Percentiles rank a stretch among this genome's conserved stretches.
Conservation (phyloP, 2,329 filamentous ascomycete genomes). For the Beauveria brongniartii region DNA sequence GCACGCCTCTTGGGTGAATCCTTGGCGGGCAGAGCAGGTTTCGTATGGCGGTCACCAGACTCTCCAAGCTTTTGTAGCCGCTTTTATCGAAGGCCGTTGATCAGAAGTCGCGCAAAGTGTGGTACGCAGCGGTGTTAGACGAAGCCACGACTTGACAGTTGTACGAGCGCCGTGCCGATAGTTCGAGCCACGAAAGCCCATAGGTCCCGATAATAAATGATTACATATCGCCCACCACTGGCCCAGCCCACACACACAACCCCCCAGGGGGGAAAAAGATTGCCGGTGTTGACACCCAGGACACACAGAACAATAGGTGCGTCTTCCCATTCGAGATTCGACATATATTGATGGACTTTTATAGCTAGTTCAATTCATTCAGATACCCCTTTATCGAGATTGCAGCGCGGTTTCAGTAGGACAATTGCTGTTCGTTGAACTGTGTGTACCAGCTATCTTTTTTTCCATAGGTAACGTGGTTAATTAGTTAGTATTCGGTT, state of each 20-base stretch:
- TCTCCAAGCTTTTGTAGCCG: neutral
- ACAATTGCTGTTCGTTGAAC: too few species aligned
- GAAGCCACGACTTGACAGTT: neutral
- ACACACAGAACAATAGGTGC: too few species aligned
- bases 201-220: constrained; percentile 3
- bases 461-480: too few species aligned
- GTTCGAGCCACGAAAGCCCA: neutral
- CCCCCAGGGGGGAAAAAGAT: too few species aligned
- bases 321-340: too few species aligned
- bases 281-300: too few species aligned
- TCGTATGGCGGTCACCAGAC: neutral
- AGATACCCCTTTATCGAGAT: too few species aligned
- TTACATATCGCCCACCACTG: neutral
- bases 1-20: constrained; percentile 5
- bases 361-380: too few species aligned
- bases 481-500: too few species aligned
- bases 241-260: neutral
- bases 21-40: neutral
- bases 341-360: too few species aligned
- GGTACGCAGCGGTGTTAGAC: neutral
- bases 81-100: neutral
- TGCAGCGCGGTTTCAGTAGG: too few species aligned
- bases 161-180: neutral
- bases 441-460: too few species aligned
- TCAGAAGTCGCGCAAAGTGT: neutral